Base-by-base conservation (phyloP, 2,329 filamentous ascomycete species). In the Oidium heveae region DNA sequence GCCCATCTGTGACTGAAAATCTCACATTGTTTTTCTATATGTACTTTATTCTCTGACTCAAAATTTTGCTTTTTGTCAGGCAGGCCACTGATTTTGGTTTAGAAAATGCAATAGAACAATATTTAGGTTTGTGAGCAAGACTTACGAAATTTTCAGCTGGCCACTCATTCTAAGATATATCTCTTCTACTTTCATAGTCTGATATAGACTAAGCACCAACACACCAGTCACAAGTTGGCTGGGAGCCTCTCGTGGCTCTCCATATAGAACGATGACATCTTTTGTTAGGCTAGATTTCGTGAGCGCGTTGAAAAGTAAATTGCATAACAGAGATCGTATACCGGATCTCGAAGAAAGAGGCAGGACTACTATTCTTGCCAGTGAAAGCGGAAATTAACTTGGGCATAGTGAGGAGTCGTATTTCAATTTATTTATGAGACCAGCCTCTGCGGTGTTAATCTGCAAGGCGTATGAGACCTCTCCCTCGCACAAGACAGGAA, bases 211-310 rank as follows among this genome's bases (percentile, higher is more conserved):
- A 37, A 89, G 71, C 37, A 88, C 80, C 34, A 89, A 69, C 24
- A 76, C 77, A 50, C 85, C 85, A 63, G 81, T 84, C 59, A 91
- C 69, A 54, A 84, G 68, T 62, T 86, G 83, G 57, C 82, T 84
- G 46, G 82, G 76, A 50, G 84, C 82, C 64, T 89, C 85, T 64
- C 83, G 74, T 55, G 85, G 80, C 60, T 70, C 74, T 57, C 85
- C 85, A 54, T 84, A 80, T 58, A 91, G 82, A 33, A 89, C 80
- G 56, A 89, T 77, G 56, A 88, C 84, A 62, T 86, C 80, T 63
- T 82, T 81, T 54, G 88, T 82, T 57, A 88, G 74, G 54, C 84
- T 87, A 62, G 18, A 55, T 16, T 53, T 20, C 33, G 46, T 60
- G 52, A 57, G 57, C 46, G 54, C 24, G 24, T 22, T 18, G 20